Evolutionary conservation across 768 basidiomycete genomes (phyloP), one percentile per base, ranked within the genome.

Genomic region (Phylloporus arenicola): DNA sequence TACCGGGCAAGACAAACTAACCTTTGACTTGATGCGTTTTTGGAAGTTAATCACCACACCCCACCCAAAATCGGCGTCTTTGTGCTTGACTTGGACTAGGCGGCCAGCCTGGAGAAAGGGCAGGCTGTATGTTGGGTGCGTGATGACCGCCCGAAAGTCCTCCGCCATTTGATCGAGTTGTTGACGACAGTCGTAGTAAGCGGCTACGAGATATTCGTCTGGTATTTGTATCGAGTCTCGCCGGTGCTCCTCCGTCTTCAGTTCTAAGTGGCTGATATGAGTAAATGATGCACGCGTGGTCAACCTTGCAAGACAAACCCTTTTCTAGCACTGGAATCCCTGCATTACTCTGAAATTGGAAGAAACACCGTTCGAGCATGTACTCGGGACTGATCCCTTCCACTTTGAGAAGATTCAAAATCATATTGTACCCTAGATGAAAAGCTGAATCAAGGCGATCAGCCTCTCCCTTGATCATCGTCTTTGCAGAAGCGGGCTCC

Each of bases 401-500:
- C 16, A 99, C 96, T 64, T 97, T 88, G 83, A 99, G 94, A 57
- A 99, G 70, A 70, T 98, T 99, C 64, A 99, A 74, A 29, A 99
- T 81, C 96, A 99, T 99, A 68, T 99, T 99, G 70, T 99, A 99
- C 16, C 96, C 95, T 13, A 99, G 74, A 70, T 97, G 93, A 75
- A 99, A 99, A 4, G 96, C 96, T 6, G 96, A 99, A 68, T 98
- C 93, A 45, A 99, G 75, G 43, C 94, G 77, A 66, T 99, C 95
- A 4, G 96, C 93, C 72, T 95, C 88, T 41, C 96, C 96, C 69
- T 97, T 98, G 61, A 99, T 87, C 96, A 99, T 99, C 47, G 76
- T 79, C 73, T 95, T 98, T 33, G 96, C 94, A 0, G 87, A 82
- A 2, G 80, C 66, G 0, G 96, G 94, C 60, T 98, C 96, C 40